Evolutionary conservation across 2,329 filamentous ascomycete genomes (phyloP).

Genomic region (Aspergillus novofumigatus): DNA sequence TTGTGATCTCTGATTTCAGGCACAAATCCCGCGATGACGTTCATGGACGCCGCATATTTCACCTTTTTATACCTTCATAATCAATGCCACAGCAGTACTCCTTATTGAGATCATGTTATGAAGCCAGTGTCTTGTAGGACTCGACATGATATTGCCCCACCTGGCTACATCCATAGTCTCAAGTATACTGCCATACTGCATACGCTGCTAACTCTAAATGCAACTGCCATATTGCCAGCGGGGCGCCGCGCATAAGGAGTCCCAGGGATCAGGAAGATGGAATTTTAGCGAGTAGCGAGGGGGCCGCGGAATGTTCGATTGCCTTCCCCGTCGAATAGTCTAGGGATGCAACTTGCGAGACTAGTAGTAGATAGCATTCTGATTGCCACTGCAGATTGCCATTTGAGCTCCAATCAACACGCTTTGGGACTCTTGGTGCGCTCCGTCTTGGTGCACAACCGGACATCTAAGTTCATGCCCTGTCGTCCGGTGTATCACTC

Average conservation of each 20-base stretch:
- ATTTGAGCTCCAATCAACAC: too few relatives aligned
- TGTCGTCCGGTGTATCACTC: not conserved
- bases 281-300: constrained; percentile 13
- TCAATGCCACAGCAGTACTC: too few relatives aligned
- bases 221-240: not conserved
- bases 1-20: not conserved
- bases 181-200: not conserved
- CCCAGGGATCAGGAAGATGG: constrained; percentile 18
- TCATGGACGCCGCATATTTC: too few relatives aligned
- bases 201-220: not conserved
- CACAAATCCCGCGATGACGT: not conserved
- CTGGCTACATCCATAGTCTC: not conserved
- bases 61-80: too few relatives aligned
- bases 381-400: not conserved
- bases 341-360: constrained; percentile 4
- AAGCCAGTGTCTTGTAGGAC: not conserved
- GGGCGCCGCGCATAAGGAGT: constrained; percentile 9
- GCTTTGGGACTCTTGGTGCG: not conserved
- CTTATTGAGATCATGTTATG: too few relatives aligned
- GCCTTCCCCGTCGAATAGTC: constrained; percentile 13
- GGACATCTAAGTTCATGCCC: not conserved
- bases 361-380: not conserved
- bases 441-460: not conserved
- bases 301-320: constrained; percentile 18
- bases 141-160: not conserved